Evolutionary conservation across 352 stramenopile genomes (phyloP).

Genomic region (Phytophthora chlamydospora): DNA sequence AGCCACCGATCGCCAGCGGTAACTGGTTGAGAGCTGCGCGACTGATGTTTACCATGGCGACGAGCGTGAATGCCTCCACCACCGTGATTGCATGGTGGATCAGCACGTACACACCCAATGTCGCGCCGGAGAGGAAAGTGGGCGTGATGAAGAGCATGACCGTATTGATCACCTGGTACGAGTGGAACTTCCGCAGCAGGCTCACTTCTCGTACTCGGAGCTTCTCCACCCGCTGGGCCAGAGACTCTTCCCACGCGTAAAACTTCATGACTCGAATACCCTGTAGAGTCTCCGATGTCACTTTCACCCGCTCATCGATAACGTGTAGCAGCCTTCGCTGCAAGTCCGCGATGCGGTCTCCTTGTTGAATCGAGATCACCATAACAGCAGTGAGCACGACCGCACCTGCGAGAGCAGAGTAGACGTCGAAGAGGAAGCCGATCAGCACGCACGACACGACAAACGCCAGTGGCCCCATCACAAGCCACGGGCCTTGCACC

Average conservation of each 20-base stretch:
- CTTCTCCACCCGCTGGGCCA: conserved; percentile 37
- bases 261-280: conserved; percentile 92
- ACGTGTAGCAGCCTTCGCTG: conserved; percentile 30
- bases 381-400: conserved; percentile 27
- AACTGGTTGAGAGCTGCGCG: conserved; percentile 30
- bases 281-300: conserved; percentile 91
- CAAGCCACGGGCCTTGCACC: conserved; percentile 35
- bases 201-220: conserved; percentile 50
- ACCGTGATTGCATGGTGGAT: conserved; percentile 30
- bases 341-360: conserved; percentile 20
- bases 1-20: conserved; percentile 18
- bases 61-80: conserved; percentile 35
- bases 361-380: conserved; percentile 18
- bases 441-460: conserved; percentile 36
- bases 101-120: conserved; percentile 33
- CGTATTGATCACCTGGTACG: conserved; percentile 45
- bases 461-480: conserved; percentile 35
- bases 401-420: conserved; percentile 18
- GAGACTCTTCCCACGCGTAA: conserved; percentile 76
- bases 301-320: conserved; percentile 87
- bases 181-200: conserved; percentile 43
- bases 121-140: conserved; percentile 26
- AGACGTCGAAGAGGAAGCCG: conserved; percentile 39
- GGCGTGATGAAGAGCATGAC: conserved; percentile 46
- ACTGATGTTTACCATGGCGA: conserved; percentile 41